Base-by-base conservation (phyloP, 2,329 filamentous ascomycete genomes). In the Aspergillus pseudonomiae region DNA sequence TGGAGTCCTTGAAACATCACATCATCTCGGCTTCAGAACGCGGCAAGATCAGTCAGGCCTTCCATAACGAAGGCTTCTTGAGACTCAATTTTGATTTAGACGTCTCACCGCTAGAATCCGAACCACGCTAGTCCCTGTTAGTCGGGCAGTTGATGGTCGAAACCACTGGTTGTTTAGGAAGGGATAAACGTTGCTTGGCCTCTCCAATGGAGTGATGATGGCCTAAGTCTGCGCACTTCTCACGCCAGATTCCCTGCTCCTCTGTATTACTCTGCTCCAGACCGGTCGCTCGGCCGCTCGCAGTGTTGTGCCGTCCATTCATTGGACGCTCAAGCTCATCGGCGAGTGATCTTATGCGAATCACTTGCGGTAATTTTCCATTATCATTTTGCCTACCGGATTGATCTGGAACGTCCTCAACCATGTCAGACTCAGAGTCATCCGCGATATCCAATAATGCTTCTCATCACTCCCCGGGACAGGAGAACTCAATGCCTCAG, bases 341-440 rank as follows among this genome's bases (percentile, higher is more conserved):
- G 57, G 32, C 32, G 6, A 39, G 6, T 39, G 19, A 55, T 55
- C 26, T 11, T 10, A 55, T 39, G 52, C 32, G 16, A 36, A 55
- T 55, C 32, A 55, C 32, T 55, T 55, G 32, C 52, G 32, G 32
- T 21, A 55, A 39, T 50, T 61, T 32, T 39, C 28, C 32, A 4
- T 32, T 19, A n/a, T 16, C 16, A 39, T 41, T 39, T n/a, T 36
- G 21, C 30, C 24, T 30, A 9, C 36, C 28, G 7, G 19, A 43
- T 34, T 43, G 28, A 46, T 53, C 39, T 45, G 43, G 50, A 26
- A 53, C 52, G 39, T 58, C 28, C 28, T 54, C 41, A 24, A 65
- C 30, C 56, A 77, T 77, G 75, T 74, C 74, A 62, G 74, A 68
- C 61, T 73, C 74, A 4, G 67, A 71, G 48, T 75, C 76, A 6